Evolutionary conservation across 2,329 filamentous ascomycete species (phyloP), one percentile per base, ranked within the genome.

Genomic region (Trichoderma pleuroti): DNA sequence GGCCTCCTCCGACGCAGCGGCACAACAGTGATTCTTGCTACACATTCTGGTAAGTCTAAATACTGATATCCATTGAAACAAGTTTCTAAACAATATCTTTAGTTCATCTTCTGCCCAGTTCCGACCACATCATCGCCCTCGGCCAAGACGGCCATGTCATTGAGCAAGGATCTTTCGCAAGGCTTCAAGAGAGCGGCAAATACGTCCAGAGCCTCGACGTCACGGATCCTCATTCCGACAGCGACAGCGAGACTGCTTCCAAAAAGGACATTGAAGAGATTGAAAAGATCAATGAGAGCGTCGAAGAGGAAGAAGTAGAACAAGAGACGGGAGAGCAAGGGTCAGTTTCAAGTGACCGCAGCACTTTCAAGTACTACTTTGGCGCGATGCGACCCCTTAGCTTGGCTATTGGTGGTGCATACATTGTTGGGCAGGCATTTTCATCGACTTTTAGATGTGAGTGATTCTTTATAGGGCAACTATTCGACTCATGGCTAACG

Each of bases 121-220:
- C 84, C 2, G 81, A 86, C 57, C 79, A 83, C 46, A 80, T 87
- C 9, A 79, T 86, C 65, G 82, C 80, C 0, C 78, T 87, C 0
- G 79, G 79, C 2, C 72, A 72, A 11, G 76, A 81, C 3, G 83
- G 84, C 0, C 78, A 73, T 2, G 74, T 86, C 18, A 71, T 81
- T 1, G 83, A 86, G 34, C 81, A 86, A 68, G 78, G 78, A 4
- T 78, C 74, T 0, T 86, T 83, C 57, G 64, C 76, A 7, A 74
- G 81, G 7, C 77, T 86, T 1, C 75, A 80, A 59, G 74, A 73
- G 0, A 76, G 76, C n/a, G 75, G 77, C 3, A 79, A 79, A 28
- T 84, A 84, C 28, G 76, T 83, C 1, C 74, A 81, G 21, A 78
- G 75, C 26, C 76, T 83, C 2, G 79, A 79, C 2, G 75, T 83